phyloP scores from a whole-genome alignment of 768 basidiomycete species.

The Kwoniella pini region DNA sequence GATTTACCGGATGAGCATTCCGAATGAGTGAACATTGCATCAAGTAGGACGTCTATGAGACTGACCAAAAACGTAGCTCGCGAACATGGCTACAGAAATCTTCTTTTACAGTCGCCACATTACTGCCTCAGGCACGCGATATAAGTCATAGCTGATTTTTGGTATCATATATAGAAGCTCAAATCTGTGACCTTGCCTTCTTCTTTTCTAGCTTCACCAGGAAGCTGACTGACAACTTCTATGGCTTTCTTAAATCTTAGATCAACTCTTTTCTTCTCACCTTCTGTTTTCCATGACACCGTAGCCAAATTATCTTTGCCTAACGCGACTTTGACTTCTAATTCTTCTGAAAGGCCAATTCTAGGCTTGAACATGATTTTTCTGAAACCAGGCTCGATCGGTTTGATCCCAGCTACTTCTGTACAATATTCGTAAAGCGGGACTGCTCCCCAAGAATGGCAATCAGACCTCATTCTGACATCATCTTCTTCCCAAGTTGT shows the following conservation, averaged over 20 bases:
- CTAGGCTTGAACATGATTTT: constrained; percentile 23
- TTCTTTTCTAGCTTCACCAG: background rate
- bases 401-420: constrained; percentile 34
- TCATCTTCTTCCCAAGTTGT: constrained; percentile 43
- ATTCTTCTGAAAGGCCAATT: background rate
- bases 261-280: background rate
- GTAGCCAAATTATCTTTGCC: constrained; percentile 10
- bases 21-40: too few species aligned
- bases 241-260: constrained; percentile 6
- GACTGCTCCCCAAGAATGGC: constrained; percentile 39
- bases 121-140: too few species aligned
- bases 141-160: too few species aligned
- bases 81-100: too few species aligned
- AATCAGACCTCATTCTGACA: constrained; percentile 35
- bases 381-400: constrained; percentile 24
- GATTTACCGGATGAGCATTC: too few species aligned
- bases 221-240: constrained; percentile 14
- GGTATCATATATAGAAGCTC: background rate
- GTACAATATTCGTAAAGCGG: constrained; percentile 33
- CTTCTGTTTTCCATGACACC: constrained; percentile 15
- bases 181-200: constrained; percentile 7
- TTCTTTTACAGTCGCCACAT: too few species aligned
- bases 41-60: too few species aligned
- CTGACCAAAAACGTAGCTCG: too few species aligned
- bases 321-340: constrained; percentile 18